Percentiles rank a stretch among this genome's conserved stretches.
Evolutionary conservation across 2,329 filamentous ascomycete genomes (phyloP).

Genomic region (Apiospora pterosperma): DNA sequence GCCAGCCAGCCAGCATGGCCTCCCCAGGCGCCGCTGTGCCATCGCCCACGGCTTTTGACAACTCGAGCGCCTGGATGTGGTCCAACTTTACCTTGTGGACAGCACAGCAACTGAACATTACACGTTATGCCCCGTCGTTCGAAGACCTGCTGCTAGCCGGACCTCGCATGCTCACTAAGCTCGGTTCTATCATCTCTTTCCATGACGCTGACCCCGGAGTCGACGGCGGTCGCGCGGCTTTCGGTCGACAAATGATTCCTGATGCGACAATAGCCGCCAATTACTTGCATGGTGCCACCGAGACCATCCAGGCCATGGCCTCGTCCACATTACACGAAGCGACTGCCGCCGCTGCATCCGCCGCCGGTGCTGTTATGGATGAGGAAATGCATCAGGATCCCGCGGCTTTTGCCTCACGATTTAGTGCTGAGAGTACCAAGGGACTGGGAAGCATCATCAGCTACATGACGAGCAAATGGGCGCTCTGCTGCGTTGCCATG

Average conservation of each 20-base stretch:
- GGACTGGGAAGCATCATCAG: constrained; percentile 84
- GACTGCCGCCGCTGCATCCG: constrained; percentile 35
- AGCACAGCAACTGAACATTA: constrained; percentile 47
- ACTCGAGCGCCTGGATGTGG: constrained; percentile 47
- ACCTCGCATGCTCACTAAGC: constrained; percentile 65
- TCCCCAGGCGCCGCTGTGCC: constrained; percentile 25
- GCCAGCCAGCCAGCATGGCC: constrained; percentile 20
- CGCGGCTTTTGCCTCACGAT: constrained; percentile 38
- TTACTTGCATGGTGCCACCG: constrained; percentile 43
- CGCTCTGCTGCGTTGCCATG: constrained; percentile 80
- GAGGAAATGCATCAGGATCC: constrained; percentile 41
- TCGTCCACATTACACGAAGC: not conserved
- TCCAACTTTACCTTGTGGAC: constrained; percentile 55
- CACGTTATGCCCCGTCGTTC: constrained; percentile 59
- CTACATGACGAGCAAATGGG: constrained; percentile 91
- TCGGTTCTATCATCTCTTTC: constrained; percentile 55
- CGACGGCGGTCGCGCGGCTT: constrained; percentile 37
- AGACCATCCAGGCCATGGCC: constrained; percentile 21
- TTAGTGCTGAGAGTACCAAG: constrained; percentile 58
- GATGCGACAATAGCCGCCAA: constrained; percentile 25
- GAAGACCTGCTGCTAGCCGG: constrained; percentile 67
- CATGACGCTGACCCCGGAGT: constrained; percentile 59
- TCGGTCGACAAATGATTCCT: constrained; percentile 32
- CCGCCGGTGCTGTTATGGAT: constrained; percentile 34
- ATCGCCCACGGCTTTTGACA: constrained; percentile 32